These are phyloP conservation scores for Chalciporus sp. DNA, from an alignment of 1,284 basidiomycete species.

Conservation along the genomic window DNA sequence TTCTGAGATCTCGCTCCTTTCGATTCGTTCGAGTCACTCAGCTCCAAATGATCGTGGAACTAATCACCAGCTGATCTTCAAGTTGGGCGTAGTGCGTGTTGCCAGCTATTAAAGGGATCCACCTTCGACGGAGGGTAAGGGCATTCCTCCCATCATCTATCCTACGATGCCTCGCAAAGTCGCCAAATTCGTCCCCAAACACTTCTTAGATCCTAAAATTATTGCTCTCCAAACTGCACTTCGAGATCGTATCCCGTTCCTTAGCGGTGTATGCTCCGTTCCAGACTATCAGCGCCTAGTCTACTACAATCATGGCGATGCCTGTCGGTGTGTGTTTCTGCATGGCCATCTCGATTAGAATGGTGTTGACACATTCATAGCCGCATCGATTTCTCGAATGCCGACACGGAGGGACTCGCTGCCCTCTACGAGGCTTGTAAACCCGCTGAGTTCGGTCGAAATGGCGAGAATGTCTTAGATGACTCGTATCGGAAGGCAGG, in stretches of 20 bases:
- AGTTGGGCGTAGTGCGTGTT: no score
- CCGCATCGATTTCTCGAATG: constrained; percentile 9
- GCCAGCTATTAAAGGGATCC: no score
- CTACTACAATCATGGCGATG: constrained; percentile 3
- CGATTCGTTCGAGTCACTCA: no score
- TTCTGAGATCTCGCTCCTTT: no score
- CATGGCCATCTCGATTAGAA: no score
- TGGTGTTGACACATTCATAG: background rate
- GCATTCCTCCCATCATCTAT: background rate
- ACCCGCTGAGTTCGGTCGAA: constrained; percentile 15
- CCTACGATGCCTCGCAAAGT: background rate
- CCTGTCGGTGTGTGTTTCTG: constrained; percentile 1
- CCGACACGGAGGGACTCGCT: background rate
- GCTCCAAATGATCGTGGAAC: no score
- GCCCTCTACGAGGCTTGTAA: constrained; percentile 11
- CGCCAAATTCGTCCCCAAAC: background rate
- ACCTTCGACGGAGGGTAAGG: no score
- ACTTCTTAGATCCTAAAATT: background rate
- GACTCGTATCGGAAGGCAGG: constrained; percentile 32
- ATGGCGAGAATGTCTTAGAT: constrained; percentile 9
- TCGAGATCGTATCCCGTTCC: constrained; percentile 1
- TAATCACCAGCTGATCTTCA: no score
- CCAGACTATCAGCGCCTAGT: constrained; percentile 6
- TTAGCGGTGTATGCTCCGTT: constrained; percentile 6
- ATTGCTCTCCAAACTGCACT: constrained; percentile 1